phyloP scores from a whole-genome alignment of 192 early-diverging fungal genomes.

The Entomortierella chlamydospora region DNA sequence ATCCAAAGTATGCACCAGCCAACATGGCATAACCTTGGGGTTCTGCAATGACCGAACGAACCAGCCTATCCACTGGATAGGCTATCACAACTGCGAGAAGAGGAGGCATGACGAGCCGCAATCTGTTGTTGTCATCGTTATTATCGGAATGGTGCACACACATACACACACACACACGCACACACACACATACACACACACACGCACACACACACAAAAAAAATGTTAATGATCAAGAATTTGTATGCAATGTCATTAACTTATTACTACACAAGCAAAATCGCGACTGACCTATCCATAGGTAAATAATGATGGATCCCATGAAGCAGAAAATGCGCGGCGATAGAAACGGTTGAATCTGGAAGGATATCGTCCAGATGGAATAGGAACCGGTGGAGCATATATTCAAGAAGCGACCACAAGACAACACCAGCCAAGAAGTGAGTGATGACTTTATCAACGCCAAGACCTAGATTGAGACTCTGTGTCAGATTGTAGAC shows the following conservation, averaged over 20 bases:
- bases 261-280: not conserved
- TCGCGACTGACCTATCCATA: constrained; percentile 82
- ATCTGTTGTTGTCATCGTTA: constrained; percentile 54
- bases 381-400: constrained; percentile 93
- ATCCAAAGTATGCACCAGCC: constrained; percentile 83
- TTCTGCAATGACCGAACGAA: constrained; percentile 70
- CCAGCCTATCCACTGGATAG: constrained; percentile 64
- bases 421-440: constrained; percentile 77
- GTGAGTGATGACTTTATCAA: constrained; percentile 53
- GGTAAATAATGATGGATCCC: constrained; percentile 97
- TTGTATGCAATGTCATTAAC: too few species aligned
- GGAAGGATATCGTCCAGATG: constrained; percentile 92
- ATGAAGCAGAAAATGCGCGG: constrained; percentile 90
- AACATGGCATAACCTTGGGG: constrained; percentile 75
- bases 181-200: too few species aligned
- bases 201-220: too few species aligned
- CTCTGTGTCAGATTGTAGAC: constrained; percentile 59
- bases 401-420: constrained; percentile 93
- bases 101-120: constrained; percentile 98
- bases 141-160: too few species aligned
- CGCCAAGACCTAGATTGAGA: constrained; percentile 47
- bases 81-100: constrained; percentile 80
- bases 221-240: too few species aligned
- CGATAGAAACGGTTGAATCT: constrained; percentile 80
- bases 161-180: too few species aligned